These are phyloP conservation scores for Cercospora sojina DNA, from an alignment of 2,329 filamentous ascomycete species.

Conservation along the genomic window DNA sequence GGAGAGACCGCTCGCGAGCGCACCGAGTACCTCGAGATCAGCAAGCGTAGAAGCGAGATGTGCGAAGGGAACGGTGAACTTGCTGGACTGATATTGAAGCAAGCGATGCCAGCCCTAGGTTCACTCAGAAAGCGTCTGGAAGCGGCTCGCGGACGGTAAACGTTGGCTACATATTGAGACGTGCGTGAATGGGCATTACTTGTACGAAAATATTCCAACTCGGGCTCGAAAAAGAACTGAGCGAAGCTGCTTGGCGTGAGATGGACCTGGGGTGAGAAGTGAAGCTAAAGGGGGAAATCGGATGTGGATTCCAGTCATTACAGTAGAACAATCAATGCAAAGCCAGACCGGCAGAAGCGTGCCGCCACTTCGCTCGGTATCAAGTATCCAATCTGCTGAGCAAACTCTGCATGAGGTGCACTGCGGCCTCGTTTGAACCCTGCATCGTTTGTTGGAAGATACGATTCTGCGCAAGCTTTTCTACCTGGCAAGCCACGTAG, in stretches of 20 bases:
- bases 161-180: no score
- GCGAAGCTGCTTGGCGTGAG: neutral
- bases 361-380: no score
- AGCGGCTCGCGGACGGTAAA: neutral
- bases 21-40: neutral
- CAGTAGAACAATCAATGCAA: neutral
- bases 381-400: neutral
- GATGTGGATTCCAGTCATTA: neutral
- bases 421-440: neutral
- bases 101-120: neutral
- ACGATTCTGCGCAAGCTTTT: neutral
- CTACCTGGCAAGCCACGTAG: conserved; percentile 13
- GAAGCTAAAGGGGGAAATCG: neutral
- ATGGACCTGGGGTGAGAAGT: neutral
- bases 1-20: neutral
- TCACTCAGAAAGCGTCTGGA: neutral
- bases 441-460: neutral
- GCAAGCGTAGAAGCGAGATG: neutral
- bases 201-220: no score
- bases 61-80: neutral
- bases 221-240: conserved; percentile 11
- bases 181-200: no score
- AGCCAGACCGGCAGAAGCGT: no score
- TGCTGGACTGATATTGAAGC: neutral
- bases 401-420: neutral